Evolutionary conservation across 768 basidiomycete species (phyloP).

Genomic region (Daedalea quercina): DNA sequence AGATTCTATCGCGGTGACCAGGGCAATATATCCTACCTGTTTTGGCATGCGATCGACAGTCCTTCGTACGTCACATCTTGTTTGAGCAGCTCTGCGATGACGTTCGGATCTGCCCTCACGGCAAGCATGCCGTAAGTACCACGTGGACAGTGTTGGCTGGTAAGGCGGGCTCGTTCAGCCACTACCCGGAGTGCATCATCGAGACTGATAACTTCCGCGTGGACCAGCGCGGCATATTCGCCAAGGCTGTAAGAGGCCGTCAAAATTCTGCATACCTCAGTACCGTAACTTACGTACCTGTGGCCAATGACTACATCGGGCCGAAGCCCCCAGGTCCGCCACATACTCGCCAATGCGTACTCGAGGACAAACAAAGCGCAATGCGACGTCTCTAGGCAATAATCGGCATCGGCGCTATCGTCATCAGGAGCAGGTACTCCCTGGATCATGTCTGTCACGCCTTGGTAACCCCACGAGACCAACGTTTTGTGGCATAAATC

Average conservation of each 20-base stretch:
- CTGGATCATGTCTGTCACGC: constrained; percentile 34
- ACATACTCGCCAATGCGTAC: constrained; percentile 54
- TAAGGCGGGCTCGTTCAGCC: constrained; percentile 50
- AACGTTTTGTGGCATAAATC: constrained; percentile 55
- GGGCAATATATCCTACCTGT: constrained; percentile 26
- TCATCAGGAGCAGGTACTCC: background rate
- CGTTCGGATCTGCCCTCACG: constrained; percentile 31
- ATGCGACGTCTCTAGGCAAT: constrained; percentile 43
- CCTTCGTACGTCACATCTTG: constrained; percentile 8
- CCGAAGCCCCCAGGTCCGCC: constrained; percentile 62
- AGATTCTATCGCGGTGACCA: too few species aligned
- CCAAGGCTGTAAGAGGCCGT: constrained; percentile 45
- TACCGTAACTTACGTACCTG: constrained; percentile 39
- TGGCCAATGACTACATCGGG: constrained; percentile 65
- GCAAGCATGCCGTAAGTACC: constrained; percentile 57
- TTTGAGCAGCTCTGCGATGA: constrained; percentile 16
- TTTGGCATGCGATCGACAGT: constrained; percentile 49
- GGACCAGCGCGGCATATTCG: constrained; percentile 66
- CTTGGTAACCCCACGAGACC: constrained; percentile 39
- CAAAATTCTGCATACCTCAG: background rate
- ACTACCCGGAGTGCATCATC: constrained; percentile 52
- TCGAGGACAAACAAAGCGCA: constrained; percentile 54
- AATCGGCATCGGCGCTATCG: constrained; percentile 15
- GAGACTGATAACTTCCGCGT: constrained; percentile 51
- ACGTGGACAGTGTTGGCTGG: constrained; percentile 40